Evolutionary conservation across 305 asterid genomes (phyloP), one percentile per base, ranked within the genome.

Genomic region (Fraxinus sp.): DNA sequence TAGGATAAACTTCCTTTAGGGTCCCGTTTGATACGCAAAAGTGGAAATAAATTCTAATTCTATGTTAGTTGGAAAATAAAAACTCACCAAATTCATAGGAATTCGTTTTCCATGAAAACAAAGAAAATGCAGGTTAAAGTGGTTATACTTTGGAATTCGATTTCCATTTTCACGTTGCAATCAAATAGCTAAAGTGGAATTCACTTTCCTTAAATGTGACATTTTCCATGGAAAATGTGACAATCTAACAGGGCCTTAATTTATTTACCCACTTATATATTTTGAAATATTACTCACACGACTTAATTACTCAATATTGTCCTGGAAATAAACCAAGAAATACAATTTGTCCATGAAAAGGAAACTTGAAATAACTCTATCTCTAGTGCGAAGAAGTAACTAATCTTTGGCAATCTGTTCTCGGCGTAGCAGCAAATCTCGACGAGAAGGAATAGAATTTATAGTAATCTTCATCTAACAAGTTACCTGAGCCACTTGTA

Each of bases 401-500:
- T 11, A 87, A 74, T 77, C 78, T 79, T n/a, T 73, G 89, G 52
- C 88, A 85, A 35, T 87, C 83, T 28, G 46, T 59, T 72, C 79
- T 84, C 33, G 90, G 86, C 0, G 90, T 79, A 18, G 93, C 92
- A 62, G 87, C 95, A 72, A 92, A 92, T 76, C 95, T 91, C 1
- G 97, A 92, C n/a, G 98, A 92, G 73, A 92, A 93, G 10, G 97
- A 93, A 83, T 80, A 91, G 28, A 89, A 88, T 75, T 85, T 92
- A 36, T 91, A 89, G 70, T 90, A 91, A 80, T 92, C 92, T 55
- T 92, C 95, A 22, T 92, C 95, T 8, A 22, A 72, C 6, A 84
- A 70, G 73, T 83, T 89, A 1, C 92, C 91, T 0, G 89, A 81
- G 43, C 90, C 89, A 43, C 84, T 79, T 0, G 87, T 52, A 6